These are phyloP conservation scores for Aspergillus arachidicola DNA, from an alignment of 2,329 filamentous ascomycete genomes.

Conservation along the genomic window DNA sequence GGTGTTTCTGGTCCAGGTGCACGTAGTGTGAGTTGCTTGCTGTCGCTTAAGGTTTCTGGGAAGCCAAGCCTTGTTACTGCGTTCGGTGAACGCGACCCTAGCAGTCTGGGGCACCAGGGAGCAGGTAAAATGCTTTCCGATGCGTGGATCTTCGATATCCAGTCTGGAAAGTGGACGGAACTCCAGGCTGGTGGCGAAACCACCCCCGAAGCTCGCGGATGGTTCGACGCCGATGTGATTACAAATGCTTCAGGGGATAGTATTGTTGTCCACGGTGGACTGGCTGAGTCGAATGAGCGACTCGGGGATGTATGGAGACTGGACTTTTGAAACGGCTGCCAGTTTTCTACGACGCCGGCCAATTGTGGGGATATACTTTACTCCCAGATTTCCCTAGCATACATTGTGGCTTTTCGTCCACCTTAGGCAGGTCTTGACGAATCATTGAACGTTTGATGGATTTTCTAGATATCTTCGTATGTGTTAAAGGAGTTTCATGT, in stretches of 20 bases:
- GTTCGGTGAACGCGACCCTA: conserved; percentile 59
- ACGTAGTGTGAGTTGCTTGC: conserved; percentile 53
- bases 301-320: conserved; percentile 52
- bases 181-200: conserved; percentile 27
- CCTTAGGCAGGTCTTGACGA: too few species aligned
- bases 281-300: conserved; percentile 56
- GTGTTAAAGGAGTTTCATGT: too few species aligned
- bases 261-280: conserved; percentile 54
- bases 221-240: conserved; percentile 56
- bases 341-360: too few species aligned
- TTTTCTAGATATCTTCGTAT: too few species aligned
- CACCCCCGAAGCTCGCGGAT: conserved; percentile 50
- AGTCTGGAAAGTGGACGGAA: conserved; percentile 35
- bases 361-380: too few species aligned
- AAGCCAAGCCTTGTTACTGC: conserved; percentile 50
- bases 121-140: conserved; percentile 60
- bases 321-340: not conserved
- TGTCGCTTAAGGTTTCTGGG: conserved; percentile 43
- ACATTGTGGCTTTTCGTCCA: too few species aligned
- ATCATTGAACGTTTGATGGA: too few species aligned
- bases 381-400: too few species aligned
- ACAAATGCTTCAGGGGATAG: conserved; percentile 16
- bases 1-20: conserved; percentile 49
- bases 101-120: conserved; percentile 55
- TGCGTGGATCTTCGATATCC: conserved; percentile 52